Evolutionary conservation across 2,329 filamentous ascomycete species (phyloP).

Genomic region (Waltergamsia citrina): DNA sequence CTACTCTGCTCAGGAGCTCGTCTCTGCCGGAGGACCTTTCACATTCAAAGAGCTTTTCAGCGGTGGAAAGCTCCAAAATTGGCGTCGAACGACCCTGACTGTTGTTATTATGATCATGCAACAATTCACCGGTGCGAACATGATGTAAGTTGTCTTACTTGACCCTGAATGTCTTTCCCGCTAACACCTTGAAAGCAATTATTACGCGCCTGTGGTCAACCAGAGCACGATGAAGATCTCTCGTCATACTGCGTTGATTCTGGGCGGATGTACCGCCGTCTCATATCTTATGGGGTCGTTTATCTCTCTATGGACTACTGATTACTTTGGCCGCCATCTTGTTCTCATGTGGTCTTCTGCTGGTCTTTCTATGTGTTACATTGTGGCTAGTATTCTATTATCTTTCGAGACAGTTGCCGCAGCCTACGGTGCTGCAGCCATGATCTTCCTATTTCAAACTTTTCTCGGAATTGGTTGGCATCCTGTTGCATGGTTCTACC

Average conservation of each 20-base stretch:
- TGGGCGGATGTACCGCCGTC: slow-evolving; percentile 33
- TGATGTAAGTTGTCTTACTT: too few relatives aligned
- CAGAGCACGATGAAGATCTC: slow-evolving; percentile 24
- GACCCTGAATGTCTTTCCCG: too few relatives aligned
- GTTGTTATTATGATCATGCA: slow-evolving; percentile 15
- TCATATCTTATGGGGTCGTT: slow-evolving; percentile 28
- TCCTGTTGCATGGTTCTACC: slow-evolving; percentile 30
- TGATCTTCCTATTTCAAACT: slow-evolving; percentile 14
- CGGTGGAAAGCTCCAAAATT: slow-evolving; percentile 13
- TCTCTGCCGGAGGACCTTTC: neutral
- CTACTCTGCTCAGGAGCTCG: neutral
- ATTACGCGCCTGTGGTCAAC: slow-evolving; percentile 27
- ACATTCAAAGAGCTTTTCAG: slow-evolving; percentile 3
- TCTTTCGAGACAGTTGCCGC: neutral
- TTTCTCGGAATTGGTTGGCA: slow-evolving; percentile 21
- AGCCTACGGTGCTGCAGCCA: neutral
- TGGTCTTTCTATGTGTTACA: too few relatives aligned
- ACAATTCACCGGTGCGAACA: slow-evolving; percentile 13
- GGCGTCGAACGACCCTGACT: slow-evolving; percentile 13
- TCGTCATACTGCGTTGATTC: slow-evolving; percentile 39
- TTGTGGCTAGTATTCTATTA: neutral
- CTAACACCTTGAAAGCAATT: too few relatives aligned
- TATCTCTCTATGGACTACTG: slow-evolving; percentile 25
- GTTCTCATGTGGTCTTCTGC: slow-evolving; percentile 29
- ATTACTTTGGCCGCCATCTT: slow-evolving; percentile 25